Conservation (phyloP, 129 eudicot species). For the Chrysanthemum seticuspe region DNA sequence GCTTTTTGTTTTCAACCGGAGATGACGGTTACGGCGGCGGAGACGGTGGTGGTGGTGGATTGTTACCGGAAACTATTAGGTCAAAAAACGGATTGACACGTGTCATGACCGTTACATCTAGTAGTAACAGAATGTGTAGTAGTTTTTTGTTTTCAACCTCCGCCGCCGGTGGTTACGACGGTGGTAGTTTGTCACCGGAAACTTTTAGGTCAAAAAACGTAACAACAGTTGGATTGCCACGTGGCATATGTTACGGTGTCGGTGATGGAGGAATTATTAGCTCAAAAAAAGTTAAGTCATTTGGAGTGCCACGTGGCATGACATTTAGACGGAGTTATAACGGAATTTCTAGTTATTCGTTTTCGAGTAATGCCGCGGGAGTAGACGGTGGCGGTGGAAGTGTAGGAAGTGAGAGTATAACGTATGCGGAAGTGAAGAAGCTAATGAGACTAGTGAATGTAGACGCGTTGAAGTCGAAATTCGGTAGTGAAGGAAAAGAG, state of each 20-base stretch:
- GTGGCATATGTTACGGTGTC: neutral
- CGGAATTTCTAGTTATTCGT: slow-evolving; percentile 16
- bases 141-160: slow-evolving; percentile 10
- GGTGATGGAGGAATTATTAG: neutral
- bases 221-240: slow-evolving; percentile 14
- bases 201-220: slow-evolving; percentile 27
- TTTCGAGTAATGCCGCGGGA: slow-evolving; percentile 28
- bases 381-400: slow-evolving; percentile 11
- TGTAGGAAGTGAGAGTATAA: slow-evolving; percentile 17
- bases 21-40: too few species aligned
- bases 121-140: slow-evolving; percentile 11
- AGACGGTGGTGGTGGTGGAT: too few species aligned
- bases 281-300: slow-evolving; percentile 20
- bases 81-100: slow-evolving; percentile 13
- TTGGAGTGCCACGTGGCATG: slow-evolving; percentile 14
- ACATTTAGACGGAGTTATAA: neutral
- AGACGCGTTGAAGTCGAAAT: slow-evolving; percentile 71
- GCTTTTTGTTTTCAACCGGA: too few species aligned
- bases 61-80: slow-evolving; percentile 15
- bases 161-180: slow-evolving; percentile 25
- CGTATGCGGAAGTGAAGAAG: slow-evolving; percentile 76
- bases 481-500: slow-evolving; percentile 66
- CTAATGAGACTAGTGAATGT: slow-evolving; percentile 91
- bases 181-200: neutral
- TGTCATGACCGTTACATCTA: slow-evolving; percentile 7